Evolutionary conservation across 1,139 yeast genomes (phyloP), one percentile per base, ranked within the genome.

Genomic region (Diutina ranongensis): DNA sequence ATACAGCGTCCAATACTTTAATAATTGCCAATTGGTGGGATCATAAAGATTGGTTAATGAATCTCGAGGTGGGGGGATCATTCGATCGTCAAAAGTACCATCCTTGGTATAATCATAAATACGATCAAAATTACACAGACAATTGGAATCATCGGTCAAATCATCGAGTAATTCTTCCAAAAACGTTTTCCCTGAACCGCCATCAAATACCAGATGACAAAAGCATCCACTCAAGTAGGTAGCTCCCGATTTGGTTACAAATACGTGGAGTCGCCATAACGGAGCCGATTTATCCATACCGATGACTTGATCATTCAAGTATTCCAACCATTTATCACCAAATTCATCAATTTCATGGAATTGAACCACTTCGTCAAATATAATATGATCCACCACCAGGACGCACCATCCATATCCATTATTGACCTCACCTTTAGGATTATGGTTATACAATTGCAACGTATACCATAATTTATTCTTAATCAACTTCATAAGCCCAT

Each of bases 341-440:
- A 38, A 38, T 32, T 38, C 42, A n/a, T 38, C 42, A 8, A 38
- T 16, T 4, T 38, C 42, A 27, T 25, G 31, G 21, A 38, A 38
- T 1, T 8, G n/a, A 13, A 38, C 42, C 20, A 20, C 28, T 5
- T 22, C 33, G 10, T 16, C 28, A 16, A 38, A 38, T 3, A 10
- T 15, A 15, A 38, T 38, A 10, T 16, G 13, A 25, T 38, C 42
- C 15, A 38, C 42, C 42, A 38, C 42, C 42, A 38, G 42, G 20
- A 38, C 16, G 4, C 32, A n/a, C 42, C 42, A 38, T 4, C 10
- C 16, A n/a, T 3, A 18, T 2, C 32, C 42, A 15, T n/a, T 21
- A n/a, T 25, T 7, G 9, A 16, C 5, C n/a, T n/a, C n/a, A n/a
- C n/a, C n/a, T 4, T 12, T 3, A 1, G 28, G 16, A 12, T 27